These are phyloP conservation scores for Starmerella scarabaei DNA, from an alignment of 805 yeast genomes.

Conservation along the genomic window DNA sequence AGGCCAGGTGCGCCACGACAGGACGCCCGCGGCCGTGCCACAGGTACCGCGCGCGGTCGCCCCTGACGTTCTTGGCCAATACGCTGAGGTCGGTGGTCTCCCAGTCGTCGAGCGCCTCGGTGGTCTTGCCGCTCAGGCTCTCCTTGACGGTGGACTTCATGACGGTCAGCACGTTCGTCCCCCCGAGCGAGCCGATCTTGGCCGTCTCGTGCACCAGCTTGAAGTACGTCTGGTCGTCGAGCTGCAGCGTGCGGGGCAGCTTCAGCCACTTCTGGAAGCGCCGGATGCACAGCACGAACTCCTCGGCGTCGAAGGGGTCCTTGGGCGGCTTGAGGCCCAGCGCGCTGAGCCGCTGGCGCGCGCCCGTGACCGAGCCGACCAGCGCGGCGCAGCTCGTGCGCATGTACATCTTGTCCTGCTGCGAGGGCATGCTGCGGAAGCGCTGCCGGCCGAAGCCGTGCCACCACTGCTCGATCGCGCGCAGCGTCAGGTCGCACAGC, in stretches of 20 bases:
- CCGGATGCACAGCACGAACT: constrained; percentile 51
- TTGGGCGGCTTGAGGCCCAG: constrained; percentile 49
- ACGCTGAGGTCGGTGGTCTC: constrained; percentile 20
- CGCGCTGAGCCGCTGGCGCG: constrained; percentile 49
- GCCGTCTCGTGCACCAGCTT: constrained; percentile 37
- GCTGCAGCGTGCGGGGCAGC: constrained; percentile 37
- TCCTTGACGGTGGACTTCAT: constrained; percentile 68
- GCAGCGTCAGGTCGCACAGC: constrained; percentile 62
- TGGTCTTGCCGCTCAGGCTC: constrained; percentile 22
- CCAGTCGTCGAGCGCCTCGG: constrained; percentile 16
- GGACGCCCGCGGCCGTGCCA: constrained; percentile 20
- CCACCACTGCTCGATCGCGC: constrained; percentile 76
- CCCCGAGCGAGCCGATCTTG: constrained; percentile 27
- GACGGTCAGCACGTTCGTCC: constrained; percentile 31
- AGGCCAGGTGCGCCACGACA: constrained; percentile 9
- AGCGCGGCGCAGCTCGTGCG: constrained; percentile 55
- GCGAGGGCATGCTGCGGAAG: constrained; percentile 21
- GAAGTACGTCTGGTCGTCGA: constrained; percentile 46
- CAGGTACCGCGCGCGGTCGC: constrained; percentile 20
- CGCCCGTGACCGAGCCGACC: constrained; percentile 60
- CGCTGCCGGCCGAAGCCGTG: constrained; percentile 40
- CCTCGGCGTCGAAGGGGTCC: constrained; percentile 70
- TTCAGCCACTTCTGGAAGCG: constrained; percentile 66
- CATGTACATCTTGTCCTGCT: constrained; percentile 17
- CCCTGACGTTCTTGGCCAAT: constrained; percentile 17